Base-by-base conservation (phyloP, 345 rosid genomes). In the Orychophragmus violaceus region DNA sequence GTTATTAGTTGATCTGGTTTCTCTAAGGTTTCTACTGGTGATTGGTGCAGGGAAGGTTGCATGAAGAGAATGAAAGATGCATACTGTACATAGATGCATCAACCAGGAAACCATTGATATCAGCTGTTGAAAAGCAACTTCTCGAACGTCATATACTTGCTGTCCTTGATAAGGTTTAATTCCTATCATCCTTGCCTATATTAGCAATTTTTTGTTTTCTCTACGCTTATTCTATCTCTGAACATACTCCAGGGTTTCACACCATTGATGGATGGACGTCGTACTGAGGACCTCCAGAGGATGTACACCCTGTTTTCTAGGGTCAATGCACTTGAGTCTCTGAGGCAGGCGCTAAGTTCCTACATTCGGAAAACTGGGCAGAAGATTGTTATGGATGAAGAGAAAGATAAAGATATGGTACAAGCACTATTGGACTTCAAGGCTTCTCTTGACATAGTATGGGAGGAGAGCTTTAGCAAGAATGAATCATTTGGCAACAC, bases 381-480 rank as follows among this genome's bases (percentile, higher is more conserved):
- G 72, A 78, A 84, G 69, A 78, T 85, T 37, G 83, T 90, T 68
- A 83, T 90, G 96, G 97, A 94, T 81, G 99, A 94, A 78, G 99
- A 94, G 82, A 94, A 90, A 76, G 99, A 94, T 72, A 94, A 90
- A 68, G 99, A 90, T 61, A 90, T 94, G 99, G 99, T 90, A 65
- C 76, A 85, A 30, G 79, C 91, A 33, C 75, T 94, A 56, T 75
- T 94, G 80, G 97, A 88, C 70, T 90, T 88, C 70, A 94, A 94
- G 87, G 92, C 84, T 67, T 84, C 93, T 21, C 95, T 94, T 67
- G 99, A 94, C 73, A 66, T 81, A 46, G 82, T 88, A 80, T 90
- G 89, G 95, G 97, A 90, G 66, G 95, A 84, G 79, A 90, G 99
- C 80, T 90, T 88, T 83, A 76, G 74, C 28, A 94, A 82, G 88